These are phyloP conservation scores for Euphorbia celastroides DNA, from an alignment of 441 rosid species.

Conservation along the genomic window DNA sequence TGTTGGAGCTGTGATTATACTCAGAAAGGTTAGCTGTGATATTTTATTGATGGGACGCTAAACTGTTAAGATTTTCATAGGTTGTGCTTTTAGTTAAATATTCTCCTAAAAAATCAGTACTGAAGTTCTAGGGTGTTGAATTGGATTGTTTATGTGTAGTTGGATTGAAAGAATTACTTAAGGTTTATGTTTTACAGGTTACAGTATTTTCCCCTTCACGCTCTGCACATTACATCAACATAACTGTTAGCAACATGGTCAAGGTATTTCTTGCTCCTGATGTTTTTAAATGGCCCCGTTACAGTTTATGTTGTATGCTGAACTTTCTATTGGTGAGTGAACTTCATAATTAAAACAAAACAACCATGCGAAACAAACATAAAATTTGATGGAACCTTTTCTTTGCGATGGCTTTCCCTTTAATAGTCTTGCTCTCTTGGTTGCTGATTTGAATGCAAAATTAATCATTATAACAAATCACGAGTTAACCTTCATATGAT, in stretches of 20 bases:
- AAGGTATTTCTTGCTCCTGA: constrained; percentile 42
- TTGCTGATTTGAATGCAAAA: not conserved
- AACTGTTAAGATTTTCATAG: constrained; percentile 4
- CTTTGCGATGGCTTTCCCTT: not conserved
- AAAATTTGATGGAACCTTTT: not conserved
- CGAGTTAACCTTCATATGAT: not conserved
- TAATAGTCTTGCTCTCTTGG: not conserved
- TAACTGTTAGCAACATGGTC: constrained; percentile 60
- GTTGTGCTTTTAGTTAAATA: not conserved
- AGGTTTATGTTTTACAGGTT: constrained; percentile 47
- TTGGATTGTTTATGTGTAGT: not conserved
- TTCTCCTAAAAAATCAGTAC: not conserved
- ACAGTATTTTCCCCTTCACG: constrained; percentile 59
- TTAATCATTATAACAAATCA: not conserved
- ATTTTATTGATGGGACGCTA: not conserved
- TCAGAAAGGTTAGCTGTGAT: constrained; percentile 48
- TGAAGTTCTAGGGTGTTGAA: not conserved
- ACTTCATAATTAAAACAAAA: no score
- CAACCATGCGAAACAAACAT: not conserved
- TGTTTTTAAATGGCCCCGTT: no score
- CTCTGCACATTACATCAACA: constrained; percentile 53
- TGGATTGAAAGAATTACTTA: constrained; percentile 18
- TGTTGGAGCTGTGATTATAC: constrained; percentile 64
- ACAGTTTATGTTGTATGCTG: no score
- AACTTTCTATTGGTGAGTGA: not conserved